Conservation (phyloP, 1,284 basidiomycete genomes). For the Puccinia horiana region DNA sequence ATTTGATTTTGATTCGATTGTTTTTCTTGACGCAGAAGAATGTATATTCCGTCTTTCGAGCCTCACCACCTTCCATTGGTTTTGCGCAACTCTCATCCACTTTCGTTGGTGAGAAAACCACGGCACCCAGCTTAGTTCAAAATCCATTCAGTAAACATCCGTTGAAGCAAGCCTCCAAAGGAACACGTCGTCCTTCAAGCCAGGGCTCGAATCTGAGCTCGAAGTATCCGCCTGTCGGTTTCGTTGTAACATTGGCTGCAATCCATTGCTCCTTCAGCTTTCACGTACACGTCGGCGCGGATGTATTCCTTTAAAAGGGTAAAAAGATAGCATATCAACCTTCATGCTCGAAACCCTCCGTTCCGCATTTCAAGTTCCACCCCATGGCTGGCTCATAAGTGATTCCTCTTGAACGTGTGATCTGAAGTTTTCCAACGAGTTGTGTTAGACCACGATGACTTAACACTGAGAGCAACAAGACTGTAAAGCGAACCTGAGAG, state of each 20-base stretch:
- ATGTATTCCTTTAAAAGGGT: neutral
- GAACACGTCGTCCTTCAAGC: neutral
- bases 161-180: constrained; percentile 14
- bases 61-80: constrained; percentile 45
- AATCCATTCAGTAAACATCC: neutral
- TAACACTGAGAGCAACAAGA: too few species aligned
- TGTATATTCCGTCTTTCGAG: constrained; percentile 45
- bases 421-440: too few species aligned
- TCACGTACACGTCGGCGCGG: neutral
- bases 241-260: neutral
- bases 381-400: neutral
- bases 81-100: constrained; percentile 41
- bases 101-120: constrained; percentile 3
- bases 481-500: too few species aligned
- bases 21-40: constrained; percentile 36
- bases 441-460: too few species aligned
- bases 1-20: neutral
- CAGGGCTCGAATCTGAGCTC: neutral
- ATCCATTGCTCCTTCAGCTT: neutral
- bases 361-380: neutral
- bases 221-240: neutral
- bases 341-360: neutral
- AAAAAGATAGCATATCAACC: too few species aligned
- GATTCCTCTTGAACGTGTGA: too few species aligned
- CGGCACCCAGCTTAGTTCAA: neutral